Evolutionary conservation across 257 asterid genomes (phyloP).

Genomic region (Solanum sitiens): DNA sequence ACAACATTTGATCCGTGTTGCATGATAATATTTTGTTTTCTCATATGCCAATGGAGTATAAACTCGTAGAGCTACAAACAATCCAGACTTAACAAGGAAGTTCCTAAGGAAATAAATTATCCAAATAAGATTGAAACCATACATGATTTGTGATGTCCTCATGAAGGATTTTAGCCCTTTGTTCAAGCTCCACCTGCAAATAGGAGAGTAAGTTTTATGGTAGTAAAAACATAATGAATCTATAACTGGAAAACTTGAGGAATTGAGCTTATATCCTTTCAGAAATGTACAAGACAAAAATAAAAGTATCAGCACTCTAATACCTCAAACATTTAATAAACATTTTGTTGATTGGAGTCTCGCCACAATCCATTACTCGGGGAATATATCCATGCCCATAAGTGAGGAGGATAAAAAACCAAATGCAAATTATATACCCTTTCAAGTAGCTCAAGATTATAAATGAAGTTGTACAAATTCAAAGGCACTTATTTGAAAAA

Average conservation of each 20-base stretch:
- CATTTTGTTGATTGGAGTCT: no score
- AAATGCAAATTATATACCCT: background rate
- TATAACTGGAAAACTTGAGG: background rate
- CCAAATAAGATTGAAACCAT: conserved; percentile 6
- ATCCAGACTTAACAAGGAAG: background rate
- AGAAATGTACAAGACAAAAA: background rate
- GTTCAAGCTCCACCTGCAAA: conserved; percentile 60
- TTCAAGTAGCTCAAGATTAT: background rate
- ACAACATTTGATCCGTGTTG: background rate
- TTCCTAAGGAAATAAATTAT: background rate
- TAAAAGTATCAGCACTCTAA: background rate
- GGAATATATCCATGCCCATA: background rate
- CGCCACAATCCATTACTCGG: background rate
- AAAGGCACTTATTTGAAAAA: background rate
- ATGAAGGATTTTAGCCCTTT: conserved; percentile 60
- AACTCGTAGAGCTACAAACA: background rate
- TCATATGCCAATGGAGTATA: background rate
- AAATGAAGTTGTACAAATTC: background rate
- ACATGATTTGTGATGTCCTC: conserved; percentile 64
- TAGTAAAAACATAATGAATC: background rate
- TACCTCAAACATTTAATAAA: background rate
- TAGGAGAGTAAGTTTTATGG: background rate
- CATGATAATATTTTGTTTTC: background rate
- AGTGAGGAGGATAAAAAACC: background rate
- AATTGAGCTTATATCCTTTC: background rate